Evolutionary conservation across 345 rosid genomes (phyloP).

Genomic region (Rhodamnia argentea): DNA sequence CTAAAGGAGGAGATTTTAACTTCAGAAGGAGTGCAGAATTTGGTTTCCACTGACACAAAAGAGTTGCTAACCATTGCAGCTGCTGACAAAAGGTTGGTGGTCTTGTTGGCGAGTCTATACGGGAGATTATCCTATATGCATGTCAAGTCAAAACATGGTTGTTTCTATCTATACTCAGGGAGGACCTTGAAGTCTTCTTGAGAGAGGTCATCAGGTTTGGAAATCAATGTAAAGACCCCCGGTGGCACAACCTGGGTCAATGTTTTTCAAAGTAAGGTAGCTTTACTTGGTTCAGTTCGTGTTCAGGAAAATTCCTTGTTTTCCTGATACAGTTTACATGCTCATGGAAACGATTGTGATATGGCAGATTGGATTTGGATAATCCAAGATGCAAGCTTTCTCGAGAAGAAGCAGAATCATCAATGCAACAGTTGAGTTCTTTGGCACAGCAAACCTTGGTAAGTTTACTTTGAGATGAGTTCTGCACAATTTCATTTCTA

Average conservation of each 20-base stretch:
- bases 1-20: conserved; percentile 52
- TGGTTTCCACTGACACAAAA: conserved; percentile 55
- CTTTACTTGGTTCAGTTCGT: neutral
- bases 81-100: conserved; percentile 71
- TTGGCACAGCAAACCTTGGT: conserved; percentile 7
- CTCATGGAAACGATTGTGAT: neutral
- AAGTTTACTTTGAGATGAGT: neutral
- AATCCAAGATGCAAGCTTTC: neutral
- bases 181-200: conserved; percentile 71
- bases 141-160: neutral
- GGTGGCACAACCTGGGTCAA: conserved; percentile 80
- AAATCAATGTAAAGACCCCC: conserved; percentile 70
- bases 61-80: conserved; percentile 75
- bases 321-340: neutral
- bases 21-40: conserved; percentile 54
- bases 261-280: conserved; percentile 58
- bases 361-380: neutral
- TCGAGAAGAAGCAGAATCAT: conserved; percentile 1
- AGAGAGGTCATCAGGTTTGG: conserved; percentile 86
- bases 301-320: neutral
- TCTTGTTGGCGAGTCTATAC: neutral
- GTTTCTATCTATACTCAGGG: conserved; percentile 29
- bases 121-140: neutral
- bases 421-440: conserved; percentile 1
- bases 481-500: neutral